phyloP scores from a whole-genome alignment of 1,139 yeast genomes.

The Entelexis paramagnoliae region DNA sequence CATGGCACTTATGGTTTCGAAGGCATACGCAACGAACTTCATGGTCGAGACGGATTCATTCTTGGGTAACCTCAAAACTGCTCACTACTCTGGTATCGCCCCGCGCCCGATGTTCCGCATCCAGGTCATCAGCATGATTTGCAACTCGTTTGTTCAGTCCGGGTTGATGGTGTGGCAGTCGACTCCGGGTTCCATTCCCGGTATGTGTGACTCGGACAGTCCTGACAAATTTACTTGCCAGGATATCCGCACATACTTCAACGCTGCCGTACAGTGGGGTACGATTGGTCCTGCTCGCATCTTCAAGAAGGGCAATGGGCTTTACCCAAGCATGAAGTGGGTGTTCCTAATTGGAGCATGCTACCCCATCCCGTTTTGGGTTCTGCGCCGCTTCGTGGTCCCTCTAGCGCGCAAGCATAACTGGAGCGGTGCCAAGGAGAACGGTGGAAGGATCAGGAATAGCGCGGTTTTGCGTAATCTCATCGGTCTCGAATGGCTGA shows the following conservation, averaged over 20 bases:
- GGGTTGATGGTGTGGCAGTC: constrained; percentile 46
- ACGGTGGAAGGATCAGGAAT: constrained; percentile 14
- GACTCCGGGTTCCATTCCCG: constrained; percentile 39
- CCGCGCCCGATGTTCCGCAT: constrained; percentile 53
- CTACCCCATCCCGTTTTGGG: constrained; percentile 36
- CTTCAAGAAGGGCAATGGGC: constrained; percentile 32
- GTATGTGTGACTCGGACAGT: constrained; percentile 34
- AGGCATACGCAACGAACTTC: constrained; percentile 49
- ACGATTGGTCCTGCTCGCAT: constrained; percentile 54
- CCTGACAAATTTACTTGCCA: constrained; percentile 28
- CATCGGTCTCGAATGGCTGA: constrained; percentile 36
- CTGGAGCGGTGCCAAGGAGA: constrained; percentile 33
- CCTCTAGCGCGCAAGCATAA: constrained; percentile 5
- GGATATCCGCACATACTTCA: constrained; percentile 29
- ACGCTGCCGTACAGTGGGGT: constrained; percentile 36
- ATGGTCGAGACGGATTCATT: constrained; percentile 52
- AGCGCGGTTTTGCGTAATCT: constrained; percentile 2
- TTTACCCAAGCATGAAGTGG: constrained; percentile 41
- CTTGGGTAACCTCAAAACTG: constrained; percentile 47
- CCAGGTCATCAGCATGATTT: constrained; percentile 39
- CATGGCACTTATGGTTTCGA: constrained; percentile 43
- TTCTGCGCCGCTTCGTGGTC: constrained; percentile 36
- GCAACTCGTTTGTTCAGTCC: constrained; percentile 37
- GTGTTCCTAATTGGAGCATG: constrained; percentile 39
- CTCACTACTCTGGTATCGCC: constrained; percentile 50